Evolutionary conservation across 805 yeast species (phyloP).

Genomic region (Starmerella stigmatis): DNA sequence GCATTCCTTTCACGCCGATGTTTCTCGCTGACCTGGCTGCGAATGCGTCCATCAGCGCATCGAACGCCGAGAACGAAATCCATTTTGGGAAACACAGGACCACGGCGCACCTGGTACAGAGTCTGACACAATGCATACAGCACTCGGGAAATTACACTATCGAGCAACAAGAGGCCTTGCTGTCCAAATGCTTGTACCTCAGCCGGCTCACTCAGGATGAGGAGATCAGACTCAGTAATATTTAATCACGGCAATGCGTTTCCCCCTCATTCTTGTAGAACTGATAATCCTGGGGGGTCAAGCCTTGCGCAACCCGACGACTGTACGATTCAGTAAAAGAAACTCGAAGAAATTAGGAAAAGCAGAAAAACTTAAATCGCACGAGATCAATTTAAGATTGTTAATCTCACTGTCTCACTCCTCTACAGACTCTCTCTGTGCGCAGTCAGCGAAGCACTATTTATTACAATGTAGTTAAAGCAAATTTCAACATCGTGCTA

Average conservation of each 20-base stretch:
- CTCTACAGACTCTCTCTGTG: no score
- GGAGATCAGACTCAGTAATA: conserved; percentile 1
- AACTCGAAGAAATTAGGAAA: no score
- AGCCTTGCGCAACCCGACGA: no score
- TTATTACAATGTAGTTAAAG: no score
- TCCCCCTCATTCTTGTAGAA: neutral
- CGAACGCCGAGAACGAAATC: conserved; percentile 38
- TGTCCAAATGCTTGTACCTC: conserved; percentile 59
- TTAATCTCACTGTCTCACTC: no score
- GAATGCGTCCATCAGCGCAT: conserved; percentile 54
- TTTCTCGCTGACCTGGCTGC: conserved; percentile 73
- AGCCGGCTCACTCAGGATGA: conserved; percentile 1
- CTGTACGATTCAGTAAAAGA: no score
- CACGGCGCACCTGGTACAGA: conserved; percentile 65
- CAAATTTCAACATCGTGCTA: no score
- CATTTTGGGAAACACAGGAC: conserved; percentile 71
- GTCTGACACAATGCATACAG: conserved; percentile 68
- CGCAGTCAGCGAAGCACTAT: no score
- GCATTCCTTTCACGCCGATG: conserved; percentile 83
- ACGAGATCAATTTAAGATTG: no score
- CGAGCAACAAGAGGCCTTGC: conserved; percentile 46
- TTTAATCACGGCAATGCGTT: neutral
- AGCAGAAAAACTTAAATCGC: no score
- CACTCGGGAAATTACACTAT: conserved; percentile 66
- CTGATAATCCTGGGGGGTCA: no score